These are phyloP conservation scores for Jacaranda copaia DNA, from an alignment of 257 asterid species.

Conservation along the genomic window DNA sequence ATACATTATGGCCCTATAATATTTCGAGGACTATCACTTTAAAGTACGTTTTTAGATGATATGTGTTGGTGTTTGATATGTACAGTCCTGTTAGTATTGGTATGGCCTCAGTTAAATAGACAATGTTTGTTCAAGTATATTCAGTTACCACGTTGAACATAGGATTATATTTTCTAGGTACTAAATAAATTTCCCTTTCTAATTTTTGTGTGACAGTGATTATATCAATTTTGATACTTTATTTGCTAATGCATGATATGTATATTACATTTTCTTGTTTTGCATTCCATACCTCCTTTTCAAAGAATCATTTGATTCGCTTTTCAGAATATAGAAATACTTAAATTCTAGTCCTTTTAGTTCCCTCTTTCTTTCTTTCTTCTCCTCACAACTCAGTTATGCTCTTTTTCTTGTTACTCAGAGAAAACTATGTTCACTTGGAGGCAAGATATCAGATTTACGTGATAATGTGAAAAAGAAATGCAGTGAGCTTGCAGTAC, in stretches of 20 bases:
- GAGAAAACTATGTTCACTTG: constrained; percentile 62
- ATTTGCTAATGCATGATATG: constrained; percentile 11
- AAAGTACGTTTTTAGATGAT: not conserved
- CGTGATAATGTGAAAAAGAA: constrained; percentile 55
- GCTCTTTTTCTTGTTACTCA: constrained; percentile 32
- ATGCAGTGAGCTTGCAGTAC: constrained; percentile 52
- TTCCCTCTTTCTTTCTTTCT: not conserved
- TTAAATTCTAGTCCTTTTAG: no score
- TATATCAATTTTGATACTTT: not conserved
- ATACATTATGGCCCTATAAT: not conserved
- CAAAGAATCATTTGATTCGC: not conserved
- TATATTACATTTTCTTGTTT: not conserved
- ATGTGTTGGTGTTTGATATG: not conserved
- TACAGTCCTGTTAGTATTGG: not conserved
- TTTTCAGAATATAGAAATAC: not conserved
- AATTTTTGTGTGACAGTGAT: not conserved
- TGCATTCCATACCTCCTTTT: not conserved
- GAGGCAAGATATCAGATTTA: constrained; percentile 56
- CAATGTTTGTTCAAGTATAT: no score
- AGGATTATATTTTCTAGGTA: not conserved
- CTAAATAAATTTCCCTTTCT: not conserved
- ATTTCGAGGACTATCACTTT: not conserved
- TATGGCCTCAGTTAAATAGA: no score
- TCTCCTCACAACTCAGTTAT: not conserved
- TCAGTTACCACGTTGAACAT: not conserved